These are phyloP conservation scores for Cladobotryum protrusum DNA, from an alignment of 2,329 filamentous ascomycete species.

Conservation along the genomic window DNA sequence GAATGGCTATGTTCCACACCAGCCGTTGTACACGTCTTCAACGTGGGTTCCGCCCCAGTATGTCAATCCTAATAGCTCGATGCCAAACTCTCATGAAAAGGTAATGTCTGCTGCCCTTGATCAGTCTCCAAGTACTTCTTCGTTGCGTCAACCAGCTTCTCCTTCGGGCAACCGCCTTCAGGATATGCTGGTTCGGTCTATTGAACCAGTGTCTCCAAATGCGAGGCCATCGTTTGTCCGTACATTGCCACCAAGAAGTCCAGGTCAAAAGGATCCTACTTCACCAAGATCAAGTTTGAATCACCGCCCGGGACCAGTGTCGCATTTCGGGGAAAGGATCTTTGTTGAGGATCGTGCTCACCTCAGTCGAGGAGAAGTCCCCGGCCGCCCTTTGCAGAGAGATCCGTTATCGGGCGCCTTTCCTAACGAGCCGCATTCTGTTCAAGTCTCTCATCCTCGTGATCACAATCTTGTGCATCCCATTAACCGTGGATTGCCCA, in stretches of 20 bases:
- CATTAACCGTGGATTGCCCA: conserved; percentile 1
- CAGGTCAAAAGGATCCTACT: conserved; percentile 17
- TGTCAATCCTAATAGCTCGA: conserved; percentile 4
- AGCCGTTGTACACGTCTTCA: conserved; percentile 4
- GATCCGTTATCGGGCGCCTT: not conserved
- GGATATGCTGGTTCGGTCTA: conserved; percentile 41
- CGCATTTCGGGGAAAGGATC: conserved; percentile 15
- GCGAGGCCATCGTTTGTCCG: conserved; percentile 31
- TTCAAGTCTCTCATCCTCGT: conserved; percentile 3
- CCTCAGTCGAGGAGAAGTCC: conserved; percentile 5
- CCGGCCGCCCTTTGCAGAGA: not conserved
- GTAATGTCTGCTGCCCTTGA: conserved; percentile 21
- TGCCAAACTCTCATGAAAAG: conserved; percentile 17
- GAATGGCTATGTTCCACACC: conserved; percentile 22
- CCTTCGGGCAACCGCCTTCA: conserved; percentile 20
- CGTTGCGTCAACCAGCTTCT: conserved; percentile 22
- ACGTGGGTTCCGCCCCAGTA: conserved; percentile 7
- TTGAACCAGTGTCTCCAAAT: conserved; percentile 37
- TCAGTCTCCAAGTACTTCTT: conserved; percentile 12
- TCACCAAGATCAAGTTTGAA: conserved; percentile 16
- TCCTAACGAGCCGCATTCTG: conserved; percentile 6
- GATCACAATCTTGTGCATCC: not conserved
- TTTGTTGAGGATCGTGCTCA: conserved; percentile 16
- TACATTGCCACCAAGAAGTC: conserved; percentile 23
- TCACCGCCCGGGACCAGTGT: conserved; percentile 16